Evolutionary conservation across 805 yeast species (phyloP), one percentile per base, ranked within the genome.

Genomic region (Pichia ethanolica): DNA sequence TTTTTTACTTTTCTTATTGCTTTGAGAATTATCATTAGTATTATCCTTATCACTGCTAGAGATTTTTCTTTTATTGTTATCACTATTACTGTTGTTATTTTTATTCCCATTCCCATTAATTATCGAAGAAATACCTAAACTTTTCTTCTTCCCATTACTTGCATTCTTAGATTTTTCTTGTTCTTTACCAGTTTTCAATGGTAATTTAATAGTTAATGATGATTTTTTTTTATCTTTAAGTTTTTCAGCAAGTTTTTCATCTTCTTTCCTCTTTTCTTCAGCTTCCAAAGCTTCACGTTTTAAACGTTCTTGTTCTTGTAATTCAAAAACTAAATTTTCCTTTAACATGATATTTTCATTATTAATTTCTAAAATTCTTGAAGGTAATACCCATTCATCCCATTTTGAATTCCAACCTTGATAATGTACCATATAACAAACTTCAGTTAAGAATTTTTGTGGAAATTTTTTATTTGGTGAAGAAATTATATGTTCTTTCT

Each of bases 391-490:
- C 99, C 99, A 91, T 65, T 91, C 99, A 63, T 91, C 98, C 96
- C 97, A 91, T 51, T 89, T 82, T 14, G 83, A 67, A 60, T 90
- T 91, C 99, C 99, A 91, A 3, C 99, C 98, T 57, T 83, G 85
- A 66, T 91, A 91, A 62, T 93, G 99, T 14, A 91, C 79, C 56
- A 72, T 82, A 66, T 81, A 90, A 33, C 56, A 53, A 36, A 55
- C 54, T 35, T 51, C 45, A 13, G 54, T 45, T 30, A 51, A 39
- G n/a, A 42, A 50, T 3, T 46, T 52, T 20, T 47, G 43, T 2
- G 67, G 60, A 27, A 63, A 58, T 36, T 54, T 54, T 10, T 61
- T 44, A 25, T 58, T 61, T 3, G 65, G 59, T 20, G 52, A 40
- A 8, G 53, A 45, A 27, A 56, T 57, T 5, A 64, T 60, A 8